These are phyloP conservation scores for Phytophthora hibernalis DNA, from an alignment of 352 stramenopile genomes.

Conservation along the genomic window DNA sequence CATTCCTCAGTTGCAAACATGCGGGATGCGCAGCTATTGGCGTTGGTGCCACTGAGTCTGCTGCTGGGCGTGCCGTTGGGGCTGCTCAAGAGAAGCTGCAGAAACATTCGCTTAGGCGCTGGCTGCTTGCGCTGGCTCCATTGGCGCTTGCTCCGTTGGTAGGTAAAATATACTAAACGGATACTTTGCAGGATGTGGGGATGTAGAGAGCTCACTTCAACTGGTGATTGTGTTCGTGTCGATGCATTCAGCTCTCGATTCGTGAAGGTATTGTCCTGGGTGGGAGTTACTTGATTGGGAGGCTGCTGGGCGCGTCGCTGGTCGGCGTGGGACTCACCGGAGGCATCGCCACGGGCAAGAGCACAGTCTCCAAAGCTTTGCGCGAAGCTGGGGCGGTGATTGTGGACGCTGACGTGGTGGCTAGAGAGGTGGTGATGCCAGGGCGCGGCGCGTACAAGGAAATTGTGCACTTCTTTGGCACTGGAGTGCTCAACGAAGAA, in stretches of 20 bases:
- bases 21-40: slow-evolving; percentile 39
- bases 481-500: slow-evolving; percentile 73
- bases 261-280: slow-evolving; percentile 35
- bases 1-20: slow-evolving; percentile 16
- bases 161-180: slow-evolving; percentile 18
- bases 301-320: slow-evolving; percentile 59
- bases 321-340: slow-evolving; percentile 84
- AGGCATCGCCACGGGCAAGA: slow-evolving; percentile 88
- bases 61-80: slow-evolving; percentile 54
- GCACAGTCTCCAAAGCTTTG: slow-evolving; percentile 75
- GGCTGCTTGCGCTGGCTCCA: slow-evolving; percentile 49
- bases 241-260: slow-evolving; percentile 45
- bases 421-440: slow-evolving; percentile 80
- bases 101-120: slow-evolving; percentile 54
- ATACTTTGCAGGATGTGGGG: slow-evolving; percentile 4
- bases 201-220: background rate
- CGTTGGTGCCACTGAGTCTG: slow-evolving; percentile 44
- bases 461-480: slow-evolving; percentile 79
- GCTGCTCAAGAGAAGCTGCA: slow-evolving; percentile 53
- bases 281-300: slow-evolving; percentile 45
- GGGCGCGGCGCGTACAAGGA: slow-evolving; percentile 74
- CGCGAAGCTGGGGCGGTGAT: slow-evolving; percentile 68
- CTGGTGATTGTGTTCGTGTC: slow-evolving; percentile 1
- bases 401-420: slow-evolving; percentile 84
- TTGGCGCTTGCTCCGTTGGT: slow-evolving; percentile 53